phyloP scores from a whole-genome alignment of 495 filamentous ascomycete genomes.

The Penicillium antarcticum region DNA sequence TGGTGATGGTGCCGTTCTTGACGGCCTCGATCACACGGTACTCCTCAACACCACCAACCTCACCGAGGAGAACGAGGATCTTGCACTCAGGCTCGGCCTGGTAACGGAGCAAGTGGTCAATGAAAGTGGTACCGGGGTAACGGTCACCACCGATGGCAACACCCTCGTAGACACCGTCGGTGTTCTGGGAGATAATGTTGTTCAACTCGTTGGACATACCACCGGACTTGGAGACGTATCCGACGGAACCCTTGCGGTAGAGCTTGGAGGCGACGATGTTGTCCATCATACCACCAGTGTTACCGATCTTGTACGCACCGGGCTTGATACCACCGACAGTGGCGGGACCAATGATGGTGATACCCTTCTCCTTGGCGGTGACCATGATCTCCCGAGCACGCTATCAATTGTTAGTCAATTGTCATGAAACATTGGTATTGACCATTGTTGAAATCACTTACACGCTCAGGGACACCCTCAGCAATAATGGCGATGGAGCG shows the following conservation, averaged over 20 bases:
- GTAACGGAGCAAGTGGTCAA: conserved; percentile 95
- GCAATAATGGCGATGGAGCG: conserved; percentile 98
- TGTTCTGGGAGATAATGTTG: conserved; percentile 95
- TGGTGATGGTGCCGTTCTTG: conserved; percentile 88
- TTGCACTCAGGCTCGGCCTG: conserved; percentile 95
- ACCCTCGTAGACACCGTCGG: conserved; percentile 98
- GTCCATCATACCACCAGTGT: conserved; percentile 99
- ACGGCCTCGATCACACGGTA: conserved; percentile 99
- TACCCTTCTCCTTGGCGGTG: conserved; percentile 93
- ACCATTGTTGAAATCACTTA: conserved; percentile 34
- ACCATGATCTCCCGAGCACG: conserved; percentile 97
- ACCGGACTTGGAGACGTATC: conserved; percentile 99
- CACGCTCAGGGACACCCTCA: conserved; percentile 96
- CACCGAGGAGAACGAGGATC: conserved; percentile 91
- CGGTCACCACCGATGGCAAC: conserved; percentile 98
- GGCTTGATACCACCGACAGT: conserved; percentile 99
- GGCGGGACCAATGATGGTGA: conserved; percentile 97
- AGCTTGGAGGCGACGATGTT: conserved; percentile 99
- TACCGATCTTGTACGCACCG: conserved; percentile 98
- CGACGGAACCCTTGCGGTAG: conserved; percentile 97
- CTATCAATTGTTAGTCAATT: conserved; percentile 35
- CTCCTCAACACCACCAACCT: conserved; percentile 99
- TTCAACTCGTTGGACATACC: conserved; percentile 99
- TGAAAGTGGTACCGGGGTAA: conserved; percentile 98
- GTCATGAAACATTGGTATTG: too few species aligned